A percentile compares a stretch with the other conserved stretches of the same genome.
Conservation (phyloP, 805 yeast genomes). For the Pichia membranifaciens region DNA sequence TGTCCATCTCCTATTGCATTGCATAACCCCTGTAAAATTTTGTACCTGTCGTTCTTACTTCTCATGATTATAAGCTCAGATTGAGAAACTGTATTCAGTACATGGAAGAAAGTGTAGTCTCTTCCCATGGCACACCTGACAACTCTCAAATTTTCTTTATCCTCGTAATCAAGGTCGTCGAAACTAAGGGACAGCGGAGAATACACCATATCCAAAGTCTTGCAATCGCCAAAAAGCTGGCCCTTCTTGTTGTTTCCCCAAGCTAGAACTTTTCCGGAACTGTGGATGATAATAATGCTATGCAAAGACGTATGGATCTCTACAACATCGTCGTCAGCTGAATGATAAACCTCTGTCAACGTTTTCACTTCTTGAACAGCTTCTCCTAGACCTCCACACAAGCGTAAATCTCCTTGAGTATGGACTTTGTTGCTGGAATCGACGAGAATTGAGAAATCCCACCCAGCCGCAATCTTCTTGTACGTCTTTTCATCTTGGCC, state of each 20-base stretch:
- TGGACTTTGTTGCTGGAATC: constrained; percentile 36
- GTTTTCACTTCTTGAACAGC: neutral
- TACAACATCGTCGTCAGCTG: constrained; percentile 7
- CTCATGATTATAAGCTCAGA: constrained; percentile 13
- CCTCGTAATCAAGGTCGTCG: neutral
- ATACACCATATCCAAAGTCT: constrained; percentile 17
- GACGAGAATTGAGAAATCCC: constrained; percentile 65
- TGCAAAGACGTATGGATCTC: constrained; percentile 37
- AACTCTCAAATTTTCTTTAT: constrained; percentile 5
- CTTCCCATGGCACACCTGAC: constrained; percentile 41
- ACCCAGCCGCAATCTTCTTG: constrained; percentile 61
- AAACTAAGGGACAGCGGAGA: constrained; percentile 18
- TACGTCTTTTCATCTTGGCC: constrained; percentile 26
- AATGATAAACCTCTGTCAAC: neutral
- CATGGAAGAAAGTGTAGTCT: constrained; percentile 43
- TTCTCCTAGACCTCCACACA: neutral
- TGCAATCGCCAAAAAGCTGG: constrained; percentile 35
- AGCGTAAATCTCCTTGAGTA: constrained; percentile 40
- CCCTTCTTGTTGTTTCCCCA: constrained; percentile 70
- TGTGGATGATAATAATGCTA: constrained; percentile 36
- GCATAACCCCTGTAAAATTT: neutral
- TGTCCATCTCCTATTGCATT: neutral
- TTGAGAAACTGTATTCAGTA: constrained; percentile 17
- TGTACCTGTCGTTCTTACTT: constrained; percentile 27
- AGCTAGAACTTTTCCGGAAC: constrained; percentile 45